A percentile compares a stretch with the other conserved stretches of the same genome.
Conservation (phyloP, 495 filamentous ascomycete genomes). For the Xylaria cubensis region DNA sequence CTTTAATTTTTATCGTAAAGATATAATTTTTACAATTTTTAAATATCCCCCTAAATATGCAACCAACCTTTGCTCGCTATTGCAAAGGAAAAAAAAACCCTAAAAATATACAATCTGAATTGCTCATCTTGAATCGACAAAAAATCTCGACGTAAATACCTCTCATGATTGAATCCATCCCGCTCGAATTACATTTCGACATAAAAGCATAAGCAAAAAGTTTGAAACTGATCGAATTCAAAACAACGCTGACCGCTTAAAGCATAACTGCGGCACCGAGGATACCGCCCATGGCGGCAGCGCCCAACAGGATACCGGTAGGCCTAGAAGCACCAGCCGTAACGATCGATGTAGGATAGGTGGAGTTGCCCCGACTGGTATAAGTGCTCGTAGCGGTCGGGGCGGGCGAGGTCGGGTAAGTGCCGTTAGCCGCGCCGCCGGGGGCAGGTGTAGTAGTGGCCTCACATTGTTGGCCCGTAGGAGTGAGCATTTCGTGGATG, state of each 20-base stretch:
- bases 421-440: constrained; percentile 13
- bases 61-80: background rate
- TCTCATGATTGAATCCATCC: background rate
- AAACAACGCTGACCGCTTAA: background rate
- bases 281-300: constrained; percentile 19
- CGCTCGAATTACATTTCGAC: background rate
- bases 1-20: background rate
- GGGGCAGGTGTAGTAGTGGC: background rate
- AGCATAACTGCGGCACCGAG: constrained; percentile 17
- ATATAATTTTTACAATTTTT: background rate
- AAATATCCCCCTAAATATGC: background rate
- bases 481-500: constrained; percentile 16
- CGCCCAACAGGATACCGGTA: constrained; percentile 20
- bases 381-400: constrained; percentile 5
- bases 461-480: background rate
- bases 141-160: background rate
- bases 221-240: background rate
- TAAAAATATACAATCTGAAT: constrained; percentile 32
- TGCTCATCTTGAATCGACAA: constrained; percentile 13
- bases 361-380: background rate
- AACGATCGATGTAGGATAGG: constrained; percentile 8
- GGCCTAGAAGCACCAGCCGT: constrained; percentile 17
- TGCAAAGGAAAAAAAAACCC: background rate
- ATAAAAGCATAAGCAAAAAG: background rate
- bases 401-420: constrained; percentile 19